Evolutionary conservation across 2,329 filamentous ascomycete species (phyloP), one percentile per base, ranked within the genome.

Genomic region (Penicillium sp.): DNA sequence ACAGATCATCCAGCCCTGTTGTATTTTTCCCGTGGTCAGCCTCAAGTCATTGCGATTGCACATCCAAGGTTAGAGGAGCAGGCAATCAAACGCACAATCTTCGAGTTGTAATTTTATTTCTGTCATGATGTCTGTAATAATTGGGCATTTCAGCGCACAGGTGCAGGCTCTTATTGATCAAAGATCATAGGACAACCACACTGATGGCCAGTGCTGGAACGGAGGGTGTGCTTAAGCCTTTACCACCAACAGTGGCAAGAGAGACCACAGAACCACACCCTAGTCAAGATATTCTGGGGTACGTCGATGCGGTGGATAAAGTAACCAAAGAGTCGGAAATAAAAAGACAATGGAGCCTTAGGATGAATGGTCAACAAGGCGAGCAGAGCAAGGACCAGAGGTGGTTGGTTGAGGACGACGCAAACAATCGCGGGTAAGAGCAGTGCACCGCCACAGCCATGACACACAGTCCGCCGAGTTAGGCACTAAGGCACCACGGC

Each of bases 1-100:
- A 96, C 59, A 97, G 84, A 77, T 97, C 93, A 86, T 97, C 93
- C 79, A 97, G 83, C 92, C 90, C 90, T 93, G 68, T 62, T 60
- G 16, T 16, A 42, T 48, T 52, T 24, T 26, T 21, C 45, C 38
- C 54, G 45, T 47, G 43, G 62, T 71, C 59, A 70, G 64, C 58
- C 24, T 62, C 58, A 16, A 47, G 12, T 40, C 38, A 47, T 30
- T n/a, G 18, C 26, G 18, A 24, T 48, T 58, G 47, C 40, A 48
- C 28, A 24, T 46, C 47, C 38, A 47, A 30, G 26, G 14, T 43
- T 52, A 20, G 23, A 18, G 8, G 30, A 26, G 47, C 47, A 53
- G 33, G 48, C 30, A n/a, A 45, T 3, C 30, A 45, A 51, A 77
- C 79, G 71, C 79, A 92, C 91, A 96, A 75, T 96, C 91, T 83